These are phyloP conservation scores for Crithidia acanthocephali DNA, from an alignment of 208 protist genomes.

Conservation along the genomic window DNA sequence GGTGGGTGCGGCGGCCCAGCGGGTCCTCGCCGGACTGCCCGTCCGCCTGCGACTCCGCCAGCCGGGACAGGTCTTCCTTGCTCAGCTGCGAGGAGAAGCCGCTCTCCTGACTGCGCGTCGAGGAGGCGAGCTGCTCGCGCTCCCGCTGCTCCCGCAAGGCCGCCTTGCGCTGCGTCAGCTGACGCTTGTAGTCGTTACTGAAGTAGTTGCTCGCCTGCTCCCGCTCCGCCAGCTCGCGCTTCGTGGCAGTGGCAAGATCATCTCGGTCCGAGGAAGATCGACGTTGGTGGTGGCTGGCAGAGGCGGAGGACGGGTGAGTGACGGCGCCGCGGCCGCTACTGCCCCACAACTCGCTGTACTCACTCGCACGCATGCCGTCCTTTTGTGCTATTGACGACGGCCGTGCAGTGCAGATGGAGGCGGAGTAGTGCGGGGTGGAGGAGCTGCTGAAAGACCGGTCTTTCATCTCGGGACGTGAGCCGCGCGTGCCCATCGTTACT, in stretches of 20 bases:
- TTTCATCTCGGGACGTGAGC: not conserved
- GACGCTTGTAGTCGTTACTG: conserved; percentile 21
- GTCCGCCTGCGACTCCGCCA: not conserved
- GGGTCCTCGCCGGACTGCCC: not conserved
- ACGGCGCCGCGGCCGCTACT: not conserved
- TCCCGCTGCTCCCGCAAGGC: not conserved
- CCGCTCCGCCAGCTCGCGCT: not conserved
- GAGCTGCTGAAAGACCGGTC: not conserved
- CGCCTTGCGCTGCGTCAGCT: conserved; percentile 10
- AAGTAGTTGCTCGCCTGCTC: conserved; percentile 15
- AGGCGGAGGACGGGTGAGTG: not conserved
- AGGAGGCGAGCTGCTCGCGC: not conserved
- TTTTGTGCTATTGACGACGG: not conserved
- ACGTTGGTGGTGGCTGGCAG: conserved; percentile 3
- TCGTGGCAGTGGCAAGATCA: not conserved
- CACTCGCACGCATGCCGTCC: not conserved
- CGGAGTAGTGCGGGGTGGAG: not conserved
- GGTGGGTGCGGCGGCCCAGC: not conserved
- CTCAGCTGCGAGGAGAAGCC: not conserved
- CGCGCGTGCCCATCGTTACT: conserved; percentile 10
- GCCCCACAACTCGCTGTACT: not conserved
- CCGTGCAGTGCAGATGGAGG: not conserved
- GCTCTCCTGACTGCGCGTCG: not conserved
- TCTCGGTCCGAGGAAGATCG: not conserved
- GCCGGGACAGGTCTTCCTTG: not conserved